Conservation (phyloP, 2,329 filamentous ascomycete genomes). For the Pyricularia grisea region DNA sequence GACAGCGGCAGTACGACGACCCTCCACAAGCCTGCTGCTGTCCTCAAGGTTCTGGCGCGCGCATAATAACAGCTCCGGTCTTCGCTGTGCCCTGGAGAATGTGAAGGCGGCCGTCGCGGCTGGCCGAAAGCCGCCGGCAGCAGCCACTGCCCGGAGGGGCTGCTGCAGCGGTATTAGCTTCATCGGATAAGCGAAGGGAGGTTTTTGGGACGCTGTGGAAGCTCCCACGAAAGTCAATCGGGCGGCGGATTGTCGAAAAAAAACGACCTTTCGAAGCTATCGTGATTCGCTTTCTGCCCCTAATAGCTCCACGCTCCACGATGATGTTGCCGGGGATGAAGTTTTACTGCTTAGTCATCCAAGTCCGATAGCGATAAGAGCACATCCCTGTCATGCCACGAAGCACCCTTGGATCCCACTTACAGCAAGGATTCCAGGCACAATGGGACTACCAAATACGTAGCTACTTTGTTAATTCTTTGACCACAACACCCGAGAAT, state of each 20-base stretch:
- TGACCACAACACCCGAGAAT: neutral
- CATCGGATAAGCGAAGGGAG: neutral
- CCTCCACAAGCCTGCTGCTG: slow-evolving; percentile 33
- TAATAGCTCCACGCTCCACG: neutral
- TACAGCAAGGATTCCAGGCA: neutral
- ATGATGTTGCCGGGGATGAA: neutral
- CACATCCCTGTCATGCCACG: neutral
- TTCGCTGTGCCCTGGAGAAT: slow-evolving; percentile 11
- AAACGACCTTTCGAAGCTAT: neutral
- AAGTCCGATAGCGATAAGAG: slow-evolving; percentile 7
- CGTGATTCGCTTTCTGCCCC: neutral
- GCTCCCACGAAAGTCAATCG: slow-evolving; percentile 1
- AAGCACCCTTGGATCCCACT: neutral
- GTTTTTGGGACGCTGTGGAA: neutral
- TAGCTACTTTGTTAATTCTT: neutral
- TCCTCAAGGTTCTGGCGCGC: slow-evolving; percentile 24
- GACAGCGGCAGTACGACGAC: slow-evolving; percentile 46
- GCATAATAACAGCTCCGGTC: slow-evolving; percentile 16
- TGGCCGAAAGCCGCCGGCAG: slow-evolving; percentile 31
- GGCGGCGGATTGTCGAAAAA: neutral
- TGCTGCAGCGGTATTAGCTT: slow-evolving; percentile 29
- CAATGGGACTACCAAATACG: neutral
- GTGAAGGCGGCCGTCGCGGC: slow-evolving; percentile 14
- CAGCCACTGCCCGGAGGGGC: slow-evolving; percentile 28
- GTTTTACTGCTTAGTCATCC: slow-evolving; percentile 7